Conservation (phyloP, 805 yeast genomes). For the Kazachstania viticola region DNA sequence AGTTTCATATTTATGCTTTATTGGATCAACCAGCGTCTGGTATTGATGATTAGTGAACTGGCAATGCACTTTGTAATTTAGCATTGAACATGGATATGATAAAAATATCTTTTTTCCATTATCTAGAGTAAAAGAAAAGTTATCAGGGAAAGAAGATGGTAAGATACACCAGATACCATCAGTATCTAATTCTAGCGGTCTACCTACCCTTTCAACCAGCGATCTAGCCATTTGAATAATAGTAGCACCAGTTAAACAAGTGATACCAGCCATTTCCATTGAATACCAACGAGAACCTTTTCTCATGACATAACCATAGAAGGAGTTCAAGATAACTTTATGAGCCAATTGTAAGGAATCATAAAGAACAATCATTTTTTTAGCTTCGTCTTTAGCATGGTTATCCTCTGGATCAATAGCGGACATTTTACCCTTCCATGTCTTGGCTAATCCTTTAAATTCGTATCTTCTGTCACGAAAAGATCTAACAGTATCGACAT, state of each 20-base stretch:
- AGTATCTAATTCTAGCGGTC: constrained; percentile 93
- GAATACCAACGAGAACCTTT: constrained; percentile 99
- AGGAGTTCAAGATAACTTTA: constrained; percentile 90
- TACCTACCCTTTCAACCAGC: constrained; percentile 82
- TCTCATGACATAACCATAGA: constrained; percentile 97
- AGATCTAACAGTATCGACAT: constrained; percentile 84
- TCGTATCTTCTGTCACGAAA: constrained; percentile 95
- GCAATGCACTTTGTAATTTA: constrained; percentile 85
- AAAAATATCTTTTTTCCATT: constrained; percentile 68
- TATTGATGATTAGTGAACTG: constrained; percentile 90
- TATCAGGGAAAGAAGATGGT: constrained; percentile 89
- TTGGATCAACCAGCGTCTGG: constrained; percentile 70
- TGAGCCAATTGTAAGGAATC: constrained; percentile 95
- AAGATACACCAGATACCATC: constrained; percentile 99
- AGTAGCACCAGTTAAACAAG: constrained; percentile 95
- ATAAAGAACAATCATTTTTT: constrained; percentile 84
- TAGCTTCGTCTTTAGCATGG: constrained; percentile 72
- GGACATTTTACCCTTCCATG: constrained; percentile 76
- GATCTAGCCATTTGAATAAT: constrained; percentile 95
- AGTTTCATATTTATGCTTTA: constrained; percentile 56
- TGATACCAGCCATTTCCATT: constrained; percentile 99
- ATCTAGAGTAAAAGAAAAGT: constrained; percentile 55
- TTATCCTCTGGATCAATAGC: constrained; percentile 43
- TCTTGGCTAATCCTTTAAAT: constrained; percentile 84
- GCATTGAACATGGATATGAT: constrained; percentile 93